These are phyloP conservation scores for Leucocoprinus leucothites DNA, from an alignment of 768 basidiomycete genomes.

Conservation along the genomic window DNA sequence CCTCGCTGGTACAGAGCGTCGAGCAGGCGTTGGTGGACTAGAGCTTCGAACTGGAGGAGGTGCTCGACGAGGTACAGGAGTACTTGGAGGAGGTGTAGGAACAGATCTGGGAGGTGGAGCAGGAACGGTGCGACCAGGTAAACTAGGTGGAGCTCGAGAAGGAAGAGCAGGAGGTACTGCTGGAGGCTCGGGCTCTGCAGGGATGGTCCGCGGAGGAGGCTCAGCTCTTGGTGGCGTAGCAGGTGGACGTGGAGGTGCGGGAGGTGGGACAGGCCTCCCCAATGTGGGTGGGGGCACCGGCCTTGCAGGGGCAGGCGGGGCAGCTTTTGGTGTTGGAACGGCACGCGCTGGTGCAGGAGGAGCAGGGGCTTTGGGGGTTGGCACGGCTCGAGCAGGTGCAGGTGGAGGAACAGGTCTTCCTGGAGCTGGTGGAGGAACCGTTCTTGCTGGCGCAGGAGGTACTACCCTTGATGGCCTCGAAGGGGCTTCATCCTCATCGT, in stretches of 20 bases:
- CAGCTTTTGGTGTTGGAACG: too few species aligned
- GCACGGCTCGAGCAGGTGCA: conserved; percentile 20
- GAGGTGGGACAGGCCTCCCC: conserved; percentile 1
- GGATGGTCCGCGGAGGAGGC: background rate
- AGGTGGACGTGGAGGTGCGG: conserved; percentile 3
- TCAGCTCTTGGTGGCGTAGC: conserved; percentile 7
- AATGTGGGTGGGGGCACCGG: background rate
- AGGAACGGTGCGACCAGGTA: conserved; percentile 27
- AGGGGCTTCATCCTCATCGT: conserved; percentile 14
- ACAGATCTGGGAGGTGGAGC: conserved; percentile 24
- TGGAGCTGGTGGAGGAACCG: conserved; percentile 29
- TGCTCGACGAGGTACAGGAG: conserved; percentile 28
- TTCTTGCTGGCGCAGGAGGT: conserved; percentile 24
- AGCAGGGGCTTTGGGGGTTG: conserved; percentile 21
- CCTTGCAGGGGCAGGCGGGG: background rate
- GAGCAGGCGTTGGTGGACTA: conserved; percentile 36
- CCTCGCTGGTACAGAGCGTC: conserved; percentile 19
- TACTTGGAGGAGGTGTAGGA: conserved; percentile 27
- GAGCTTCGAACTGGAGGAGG: conserved; percentile 28
- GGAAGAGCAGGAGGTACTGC: background rate
- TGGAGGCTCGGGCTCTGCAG: background rate
- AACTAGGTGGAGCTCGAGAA: background rate
- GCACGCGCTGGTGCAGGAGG: conserved; percentile 22
- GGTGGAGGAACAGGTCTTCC: conserved; percentile 29
- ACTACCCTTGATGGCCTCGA: background rate